A percentile compares a stretch with the other conserved stretches of the same genome.
These are phyloP conservation scores for Triticum monococcum DNA, from an alignment of 176 grass and related monocot genomes.

Conservation along the genomic window DNA sequence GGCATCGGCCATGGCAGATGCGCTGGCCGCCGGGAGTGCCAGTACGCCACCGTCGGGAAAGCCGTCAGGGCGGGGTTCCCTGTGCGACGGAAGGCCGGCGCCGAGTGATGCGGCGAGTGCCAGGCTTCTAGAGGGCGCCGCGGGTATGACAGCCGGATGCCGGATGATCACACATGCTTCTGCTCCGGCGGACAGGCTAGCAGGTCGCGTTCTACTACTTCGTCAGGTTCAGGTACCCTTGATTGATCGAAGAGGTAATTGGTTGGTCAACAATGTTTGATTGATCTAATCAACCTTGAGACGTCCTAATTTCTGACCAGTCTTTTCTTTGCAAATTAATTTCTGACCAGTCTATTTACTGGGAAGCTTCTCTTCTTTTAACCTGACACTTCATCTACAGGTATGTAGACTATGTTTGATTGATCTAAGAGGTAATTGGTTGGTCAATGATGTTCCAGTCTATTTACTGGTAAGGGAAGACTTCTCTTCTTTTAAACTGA, in stretches of 20 bases:
- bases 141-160: not conserved
- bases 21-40: too few relatives aligned
- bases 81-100: slow-evolving; percentile 26
- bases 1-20: not conserved
- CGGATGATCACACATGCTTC: slow-evolving; percentile 17
- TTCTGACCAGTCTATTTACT: not conserved
- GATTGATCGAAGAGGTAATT: not conserved
- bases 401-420: too few relatives aligned
- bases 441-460: too few relatives aligned
- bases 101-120: slow-evolving; percentile 41
- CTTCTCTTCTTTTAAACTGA: too few relatives aligned
- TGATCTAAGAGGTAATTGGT: too few relatives aligned
- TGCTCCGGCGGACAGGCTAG: not conserved
- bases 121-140: slow-evolving; percentile 24
- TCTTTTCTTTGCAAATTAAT: too few relatives aligned
- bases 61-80: slow-evolving; percentile 5
- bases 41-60: not conserved
- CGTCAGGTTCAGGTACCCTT: slow-evolving; percentile 31
- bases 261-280: not conserved
- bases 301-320: not conserved
- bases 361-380: not conserved
- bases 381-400: too few relatives aligned
- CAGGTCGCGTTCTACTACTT: not conserved
- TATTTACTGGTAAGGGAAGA: too few relatives aligned
- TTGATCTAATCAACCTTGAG: not conserved